A percentile compares a stretch with the other conserved stretches of the same genome.
phyloP scores from a whole-genome alignment of 78 protist genomes.

The Chrysochromulina parva region DNA sequence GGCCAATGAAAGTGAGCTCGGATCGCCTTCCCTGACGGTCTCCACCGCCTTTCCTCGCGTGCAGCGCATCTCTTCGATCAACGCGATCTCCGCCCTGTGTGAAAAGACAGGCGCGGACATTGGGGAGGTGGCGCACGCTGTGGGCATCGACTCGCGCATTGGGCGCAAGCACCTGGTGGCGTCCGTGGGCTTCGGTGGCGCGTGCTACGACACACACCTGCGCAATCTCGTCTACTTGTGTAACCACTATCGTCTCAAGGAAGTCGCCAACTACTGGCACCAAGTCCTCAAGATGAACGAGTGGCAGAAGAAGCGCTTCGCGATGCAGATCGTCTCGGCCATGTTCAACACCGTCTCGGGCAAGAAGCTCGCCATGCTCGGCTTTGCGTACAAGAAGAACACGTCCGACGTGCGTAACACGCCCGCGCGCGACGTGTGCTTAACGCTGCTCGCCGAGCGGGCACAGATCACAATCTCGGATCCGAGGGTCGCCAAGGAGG shows the following conservation, averaged over 20 bases:
- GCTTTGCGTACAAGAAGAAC: slow-evolving; percentile 95
- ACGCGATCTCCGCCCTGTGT: slow-evolving; percentile 79
- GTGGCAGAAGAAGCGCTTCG: slow-evolving; percentile 88
- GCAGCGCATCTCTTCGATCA: slow-evolving; percentile 90
- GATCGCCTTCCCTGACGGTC: no score
- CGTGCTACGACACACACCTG: slow-evolving; percentile 73
- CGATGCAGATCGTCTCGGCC: slow-evolving; percentile 40
- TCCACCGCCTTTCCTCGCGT: no score
- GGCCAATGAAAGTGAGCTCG: no score
- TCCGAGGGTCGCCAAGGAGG: slow-evolving; percentile 80
- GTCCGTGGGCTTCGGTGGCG: slow-evolving; percentile 74
- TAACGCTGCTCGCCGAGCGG: slow-evolving; percentile 75
- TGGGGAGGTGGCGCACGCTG: slow-evolving; percentile 75
- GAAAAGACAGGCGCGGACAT: slow-evolving; percentile 94
- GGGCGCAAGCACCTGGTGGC: slow-evolving; percentile 83
- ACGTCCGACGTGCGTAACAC: slow-evolving; percentile 86
- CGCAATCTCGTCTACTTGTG: slow-evolving; percentile 89
- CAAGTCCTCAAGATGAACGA: slow-evolving; percentile 78
- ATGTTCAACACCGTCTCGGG: slow-evolving; percentile 85
- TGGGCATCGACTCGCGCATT: slow-evolving; percentile 82
- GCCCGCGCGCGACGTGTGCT: slow-evolving; percentile 74
- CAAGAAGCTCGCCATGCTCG: slow-evolving; percentile 82
- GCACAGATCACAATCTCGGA: slow-evolving; percentile 89
- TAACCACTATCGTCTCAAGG: slow-evolving; percentile 59
- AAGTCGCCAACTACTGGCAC: slow-evolving; percentile 93